Percentiles rank a stretch among this genome's conserved stretches.
Evolutionary conservation across 2,329 filamentous ascomycete species (phyloP).

Genomic region (Fusarium equiseti): DNA sequence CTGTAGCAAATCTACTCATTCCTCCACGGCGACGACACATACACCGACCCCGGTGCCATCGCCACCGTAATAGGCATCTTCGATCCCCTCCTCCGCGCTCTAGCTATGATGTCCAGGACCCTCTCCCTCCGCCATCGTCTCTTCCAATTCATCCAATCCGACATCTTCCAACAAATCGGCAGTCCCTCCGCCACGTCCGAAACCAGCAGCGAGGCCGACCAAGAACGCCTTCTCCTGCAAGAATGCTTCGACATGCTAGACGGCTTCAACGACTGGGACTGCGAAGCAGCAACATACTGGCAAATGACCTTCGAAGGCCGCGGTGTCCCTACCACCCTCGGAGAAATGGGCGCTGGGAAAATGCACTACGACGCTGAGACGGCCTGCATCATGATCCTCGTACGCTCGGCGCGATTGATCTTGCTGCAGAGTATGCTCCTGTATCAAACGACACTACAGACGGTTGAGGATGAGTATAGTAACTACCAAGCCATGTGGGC

Average conservation of each 20-base stretch:
- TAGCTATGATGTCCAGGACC: slow-evolving; percentile 50
- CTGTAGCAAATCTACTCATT: slow-evolving; percentile 52
- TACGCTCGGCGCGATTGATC: slow-evolving; percentile 50
- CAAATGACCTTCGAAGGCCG: slow-evolving; percentile 48
- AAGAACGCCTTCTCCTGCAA: slow-evolving; percentile 25
- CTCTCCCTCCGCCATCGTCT: slow-evolving; percentile 34
- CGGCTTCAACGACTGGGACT: slow-evolving; percentile 49
- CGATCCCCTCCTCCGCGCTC: slow-evolving; percentile 48
- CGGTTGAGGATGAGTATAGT: neutral
- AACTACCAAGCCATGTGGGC: slow-evolving; percentile 29
- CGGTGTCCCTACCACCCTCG: slow-evolving; percentile 45
- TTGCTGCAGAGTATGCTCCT: slow-evolving; percentile 48
- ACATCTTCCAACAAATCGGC: neutral
- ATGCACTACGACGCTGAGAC: slow-evolving; percentile 50
- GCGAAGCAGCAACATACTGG: slow-evolving; percentile 50
- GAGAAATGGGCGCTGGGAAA: slow-evolving; percentile 37
- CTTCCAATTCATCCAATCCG: slow-evolving; percentile 10
- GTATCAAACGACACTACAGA: slow-evolving; percentile 39
- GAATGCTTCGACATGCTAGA: slow-evolving; percentile 49
- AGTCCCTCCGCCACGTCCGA: neutral
- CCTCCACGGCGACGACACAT: slow-evolving; percentile 48
- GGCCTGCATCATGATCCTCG: slow-evolving; percentile 50
- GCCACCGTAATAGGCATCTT: slow-evolving; percentile 47
- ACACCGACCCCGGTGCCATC: slow-evolving; percentile 50
- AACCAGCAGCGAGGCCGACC: neutral